A percentile compares a stretch with the other conserved stretches of the same genome.
These are phyloP conservation scores for Buddleja alternifolia DNA, from an alignment of 257 asterid species.

Conservation along the genomic window DNA sequence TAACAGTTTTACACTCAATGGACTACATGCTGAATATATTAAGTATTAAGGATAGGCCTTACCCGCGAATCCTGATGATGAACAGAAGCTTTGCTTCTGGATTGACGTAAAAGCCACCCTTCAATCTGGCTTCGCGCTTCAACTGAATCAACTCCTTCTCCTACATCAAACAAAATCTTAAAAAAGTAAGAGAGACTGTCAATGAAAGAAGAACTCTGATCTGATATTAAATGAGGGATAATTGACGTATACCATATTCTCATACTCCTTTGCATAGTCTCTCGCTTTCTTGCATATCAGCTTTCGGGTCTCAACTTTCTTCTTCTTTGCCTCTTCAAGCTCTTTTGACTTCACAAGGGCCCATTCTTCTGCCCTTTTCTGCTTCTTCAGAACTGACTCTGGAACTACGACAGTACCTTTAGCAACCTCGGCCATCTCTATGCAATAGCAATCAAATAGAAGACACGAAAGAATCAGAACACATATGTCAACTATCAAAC, in stretches of 20 bases:
- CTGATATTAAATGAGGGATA: neutral
- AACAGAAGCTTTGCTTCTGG: slow-evolving; percentile 73
- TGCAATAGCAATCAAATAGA: neutral
- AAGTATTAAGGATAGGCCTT: neutral
- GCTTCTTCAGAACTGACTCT: slow-evolving; percentile 71
- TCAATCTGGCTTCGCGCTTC: slow-evolving; percentile 85
- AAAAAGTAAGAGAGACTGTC: neutral
- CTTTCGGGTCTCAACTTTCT: slow-evolving; percentile 52
- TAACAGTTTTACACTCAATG: neutral
- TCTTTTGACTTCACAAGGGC: slow-evolving; percentile 56
- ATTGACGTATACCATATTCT: slow-evolving; percentile 40
- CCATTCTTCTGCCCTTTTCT: slow-evolving; percentile 74
- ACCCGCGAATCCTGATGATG: slow-evolving; percentile 79
- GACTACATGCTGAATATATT: neutral
- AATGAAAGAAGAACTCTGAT: too few species aligned
- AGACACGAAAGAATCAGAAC: neutral
- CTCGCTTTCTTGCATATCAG: slow-evolving; percentile 53
- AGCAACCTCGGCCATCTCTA: slow-evolving; percentile 43
- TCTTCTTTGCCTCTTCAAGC: slow-evolving; percentile 51
- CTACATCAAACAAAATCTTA: slow-evolving; percentile 28
- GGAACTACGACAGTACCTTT: slow-evolving; percentile 46
- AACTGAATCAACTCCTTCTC: slow-evolving; percentile 57
- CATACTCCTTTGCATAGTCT: slow-evolving; percentile 57
- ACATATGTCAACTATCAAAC: neutral
- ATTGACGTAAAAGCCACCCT: slow-evolving; percentile 78